phyloP scores from a whole-genome alignment of 768 basidiomycete genomes.

The Mycena filopes region DNA sequence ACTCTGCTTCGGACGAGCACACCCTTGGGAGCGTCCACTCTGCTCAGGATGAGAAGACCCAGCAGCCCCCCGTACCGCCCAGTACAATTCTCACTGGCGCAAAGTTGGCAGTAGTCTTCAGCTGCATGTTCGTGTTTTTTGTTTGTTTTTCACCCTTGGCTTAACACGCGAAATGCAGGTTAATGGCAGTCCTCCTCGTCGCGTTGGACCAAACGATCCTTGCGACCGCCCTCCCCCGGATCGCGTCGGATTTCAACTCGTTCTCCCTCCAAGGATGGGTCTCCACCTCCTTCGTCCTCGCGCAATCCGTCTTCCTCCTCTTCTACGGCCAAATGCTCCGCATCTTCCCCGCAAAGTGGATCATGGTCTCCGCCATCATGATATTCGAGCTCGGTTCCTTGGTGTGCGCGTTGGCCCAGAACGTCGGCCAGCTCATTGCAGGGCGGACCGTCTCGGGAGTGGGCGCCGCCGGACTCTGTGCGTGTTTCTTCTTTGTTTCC shows the following conservation, averaged over 20 bases:
- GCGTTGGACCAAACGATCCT: slow-evolving; percentile 4
- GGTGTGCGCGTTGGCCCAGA: background rate
- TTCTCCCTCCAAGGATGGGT: slow-evolving; percentile 15
- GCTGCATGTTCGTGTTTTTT: too few relatives aligned
- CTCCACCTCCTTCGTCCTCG: background rate
- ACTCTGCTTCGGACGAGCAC: too few relatives aligned
- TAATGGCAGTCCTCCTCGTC: background rate
- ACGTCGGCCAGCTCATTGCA: background rate
- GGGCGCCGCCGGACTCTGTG: slow-evolving; percentile 3
- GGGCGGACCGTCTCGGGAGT: background rate
- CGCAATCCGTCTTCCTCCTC: background rate
- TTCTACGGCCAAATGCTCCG: background rate
- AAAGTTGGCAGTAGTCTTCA: too few relatives aligned
- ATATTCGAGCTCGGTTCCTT: background rate
- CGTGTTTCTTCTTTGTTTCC: too few relatives aligned
- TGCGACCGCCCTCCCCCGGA: background rate
- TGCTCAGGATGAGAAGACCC: too few relatives aligned
- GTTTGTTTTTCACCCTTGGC: too few relatives aligned
- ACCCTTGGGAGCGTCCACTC: too few relatives aligned
- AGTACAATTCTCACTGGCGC: too few relatives aligned
- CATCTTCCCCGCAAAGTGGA: slow-evolving; percentile 1
- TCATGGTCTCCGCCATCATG: background rate
- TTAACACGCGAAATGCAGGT: too few relatives aligned
- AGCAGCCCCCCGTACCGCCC: too few relatives aligned
- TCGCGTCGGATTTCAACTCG: slow-evolving; percentile 9